phyloP scores from a whole-genome alignment of 2,329 filamentous ascomycete genomes.

The Beauveria sp. region DNA sequence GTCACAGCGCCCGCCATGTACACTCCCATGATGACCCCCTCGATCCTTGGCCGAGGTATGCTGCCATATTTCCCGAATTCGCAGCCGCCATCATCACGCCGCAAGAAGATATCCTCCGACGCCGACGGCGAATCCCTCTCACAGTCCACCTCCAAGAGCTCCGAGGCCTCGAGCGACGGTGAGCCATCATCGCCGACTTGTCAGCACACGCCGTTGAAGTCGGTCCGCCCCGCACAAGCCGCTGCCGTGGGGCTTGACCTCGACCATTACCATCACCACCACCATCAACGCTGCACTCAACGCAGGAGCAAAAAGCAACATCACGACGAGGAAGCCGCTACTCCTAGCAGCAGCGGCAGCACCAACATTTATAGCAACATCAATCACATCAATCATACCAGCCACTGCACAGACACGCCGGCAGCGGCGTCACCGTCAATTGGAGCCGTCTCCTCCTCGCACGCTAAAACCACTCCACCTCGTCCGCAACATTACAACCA shows the following conservation, averaged over 20 bases:
- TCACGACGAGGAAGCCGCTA: background rate
- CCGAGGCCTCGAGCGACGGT: background rate
- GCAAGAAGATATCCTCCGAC: background rate
- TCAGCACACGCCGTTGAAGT: background rate
- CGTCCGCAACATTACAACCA: background rate
- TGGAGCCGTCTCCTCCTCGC: background rate
- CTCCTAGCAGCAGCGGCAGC: background rate
- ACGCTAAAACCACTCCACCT: background rate
- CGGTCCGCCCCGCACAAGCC: constrained; percentile 3
- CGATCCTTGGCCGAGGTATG: background rate
- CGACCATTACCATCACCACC: background rate
- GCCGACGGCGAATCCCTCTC: background rate
- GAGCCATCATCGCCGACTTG: background rate
- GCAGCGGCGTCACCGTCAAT: background rate
- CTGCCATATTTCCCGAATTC: background rate
- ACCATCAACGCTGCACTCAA: background rate
- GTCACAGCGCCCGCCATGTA: background rate
- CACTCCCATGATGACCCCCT: background rate
- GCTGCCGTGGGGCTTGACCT: constrained; percentile 4
- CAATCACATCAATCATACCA: background rate
- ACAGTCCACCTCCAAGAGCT: background rate
- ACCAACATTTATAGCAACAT: background rate
- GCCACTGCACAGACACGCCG: background rate
- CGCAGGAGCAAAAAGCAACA: background rate
- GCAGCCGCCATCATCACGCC: background rate